phyloP scores from a whole-genome alignment of 768 basidiomycete species.

The Psilocybe sp. region DNA sequence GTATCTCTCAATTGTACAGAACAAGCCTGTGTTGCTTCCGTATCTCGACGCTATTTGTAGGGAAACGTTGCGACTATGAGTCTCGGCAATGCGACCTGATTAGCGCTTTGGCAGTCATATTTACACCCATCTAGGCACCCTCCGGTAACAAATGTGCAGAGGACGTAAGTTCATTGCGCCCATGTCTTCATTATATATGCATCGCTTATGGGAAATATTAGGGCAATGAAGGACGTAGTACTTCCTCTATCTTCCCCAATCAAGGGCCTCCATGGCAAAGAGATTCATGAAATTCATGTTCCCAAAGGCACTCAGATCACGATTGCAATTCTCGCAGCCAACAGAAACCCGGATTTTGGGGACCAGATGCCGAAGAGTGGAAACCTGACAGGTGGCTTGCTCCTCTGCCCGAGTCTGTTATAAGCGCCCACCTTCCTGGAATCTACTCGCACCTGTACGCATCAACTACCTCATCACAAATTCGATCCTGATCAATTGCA shows the following conservation, averaged over 20 bases:
- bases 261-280: constrained; percentile 4
- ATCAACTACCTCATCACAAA: neutral
- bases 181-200: too few species aligned
- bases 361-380: constrained; percentile 18
- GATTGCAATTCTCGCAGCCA: neutral
- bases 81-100: too few species aligned
- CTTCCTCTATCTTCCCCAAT: constrained; percentile 4
- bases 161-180: constrained; percentile 7
- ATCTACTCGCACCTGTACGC: constrained; percentile 16
- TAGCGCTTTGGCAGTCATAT: too few species aligned
- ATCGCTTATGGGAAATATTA: neutral
- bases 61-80: too few species aligned
- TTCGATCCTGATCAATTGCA: neutral
- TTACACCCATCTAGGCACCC: constrained; percentile 14
- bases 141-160: constrained; percentile 12
- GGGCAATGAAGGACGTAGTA: constrained; percentile 1
- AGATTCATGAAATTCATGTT: constrained; percentile 1
- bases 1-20: too few species aligned
- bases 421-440: constrained; percentile 14
- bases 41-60: too few species aligned
- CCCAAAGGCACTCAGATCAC: constrained; percentile 2
- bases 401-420: constrained; percentile 15
- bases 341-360: constrained; percentile 8
- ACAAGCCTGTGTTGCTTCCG: too few species aligned
- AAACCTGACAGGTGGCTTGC: constrained; percentile 22